Evolutionary conservation across 257 asterid species (phyloP).

Genomic region (Penstemon barbatus): DNA sequence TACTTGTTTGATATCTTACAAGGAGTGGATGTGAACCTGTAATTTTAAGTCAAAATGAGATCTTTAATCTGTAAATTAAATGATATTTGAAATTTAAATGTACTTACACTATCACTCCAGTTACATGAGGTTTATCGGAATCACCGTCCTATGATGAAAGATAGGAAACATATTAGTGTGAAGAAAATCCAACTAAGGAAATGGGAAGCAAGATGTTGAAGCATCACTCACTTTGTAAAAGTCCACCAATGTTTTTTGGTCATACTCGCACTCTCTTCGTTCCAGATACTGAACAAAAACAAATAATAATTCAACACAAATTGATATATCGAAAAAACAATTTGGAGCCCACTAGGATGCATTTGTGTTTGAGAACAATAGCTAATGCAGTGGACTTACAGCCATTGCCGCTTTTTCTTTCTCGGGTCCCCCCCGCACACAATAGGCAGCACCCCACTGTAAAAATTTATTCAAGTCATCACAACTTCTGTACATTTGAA

Average conservation of each 20-base stretch:
- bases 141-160: conserved; percentile 60
- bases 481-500: not conserved
- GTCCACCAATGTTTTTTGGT: conserved; percentile 64
- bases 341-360: not conserved
- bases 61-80: not conserved
- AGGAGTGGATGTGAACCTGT: conserved; percentile 86
- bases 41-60: not conserved
- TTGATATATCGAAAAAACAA: too few species aligned
- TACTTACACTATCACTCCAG: conserved; percentile 79
- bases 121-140: conserved; percentile 50
- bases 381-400: conserved; percentile 34
- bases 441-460: conserved; percentile 97
- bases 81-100: not conserved
- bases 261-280: conserved; percentile 90
- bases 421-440: conserved; percentile 80
- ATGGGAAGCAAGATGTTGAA: not conserved
- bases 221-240: conserved; percentile 56
- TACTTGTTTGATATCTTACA: conserved; percentile 75
- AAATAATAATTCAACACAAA: not conserved
- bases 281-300: conserved; percentile 60
- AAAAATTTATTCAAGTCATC: conserved; percentile 8
- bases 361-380: not conserved
- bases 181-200: not conserved
- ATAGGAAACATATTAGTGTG: not conserved
- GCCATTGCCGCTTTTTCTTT: conserved; percentile 79